Base-by-base conservation (phyloP, 768 basidiomycete species). In the Scleroderma citrinum region DNA sequence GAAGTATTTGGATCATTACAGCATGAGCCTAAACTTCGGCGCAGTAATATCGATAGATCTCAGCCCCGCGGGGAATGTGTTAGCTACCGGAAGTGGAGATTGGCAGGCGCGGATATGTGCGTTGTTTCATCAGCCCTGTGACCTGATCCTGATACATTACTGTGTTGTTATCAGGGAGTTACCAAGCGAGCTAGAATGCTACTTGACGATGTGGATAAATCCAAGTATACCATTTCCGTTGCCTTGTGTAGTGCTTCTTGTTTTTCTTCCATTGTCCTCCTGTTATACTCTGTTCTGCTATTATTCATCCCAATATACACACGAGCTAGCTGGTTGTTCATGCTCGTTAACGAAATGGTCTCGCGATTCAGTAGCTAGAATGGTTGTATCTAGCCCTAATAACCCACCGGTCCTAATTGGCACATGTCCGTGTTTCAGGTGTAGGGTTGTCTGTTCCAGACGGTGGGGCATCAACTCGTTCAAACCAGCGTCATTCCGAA, bases 1-100 rank as follows among this genome's bases (percentile, higher is more conserved):
- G 55, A n/a, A 32, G 32, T 19, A 34, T 19, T 24, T 12, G 17
- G 24, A 40, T 24, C 31, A 31, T 24, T 14, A 21, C 46, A n/a
- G 34, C 34, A 44, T 46, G n/a, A 26, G 48, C 54, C 52, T 53
- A 13, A 52, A 44, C 34, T 36, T 44, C 30, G 39, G 35, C 29
- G 11, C 60, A 82, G 83, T 86, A 57, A 86, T 86, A 62, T 82
- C 81, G 29, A 84, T 87, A 60, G 83, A 86, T 55, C 71, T 87
- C 49, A 79, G 80, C 49, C 77, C 78, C 6, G 72, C 73, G 21
- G 82, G 81, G 17, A 78, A 76, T 35, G 66, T 80, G 47, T 67
- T 87, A 39, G 85, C 85, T 12, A 83, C 82, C 4, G 85, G 84
- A 21, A 80, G 78, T 56, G 85, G 85, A 5, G 84, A 87, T 63